These are phyloP conservation scores for Sordariomycetes sp. DNA, from an alignment of 2,329 filamentous ascomycete species.

Conservation along the genomic window DNA sequence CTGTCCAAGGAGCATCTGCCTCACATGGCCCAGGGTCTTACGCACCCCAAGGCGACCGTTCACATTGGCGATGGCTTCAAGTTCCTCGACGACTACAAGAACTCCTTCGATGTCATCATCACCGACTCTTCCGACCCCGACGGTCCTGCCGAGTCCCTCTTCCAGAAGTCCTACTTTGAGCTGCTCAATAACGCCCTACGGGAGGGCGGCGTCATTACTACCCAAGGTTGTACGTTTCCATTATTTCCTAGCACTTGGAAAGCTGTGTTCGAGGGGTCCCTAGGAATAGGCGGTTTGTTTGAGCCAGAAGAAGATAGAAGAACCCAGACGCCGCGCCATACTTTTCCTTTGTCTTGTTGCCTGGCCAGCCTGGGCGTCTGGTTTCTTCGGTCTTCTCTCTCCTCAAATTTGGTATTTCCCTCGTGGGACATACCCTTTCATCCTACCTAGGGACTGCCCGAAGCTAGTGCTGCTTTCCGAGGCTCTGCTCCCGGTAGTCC, in stretches of 20 bases:
- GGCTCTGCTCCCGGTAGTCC: conserved; percentile 25
- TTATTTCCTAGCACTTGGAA: conserved; percentile 35
- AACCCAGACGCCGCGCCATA: background rate
- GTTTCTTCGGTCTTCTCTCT: background rate
- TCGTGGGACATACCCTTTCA: conserved; percentile 8
- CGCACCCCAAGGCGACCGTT: conserved; percentile 86
- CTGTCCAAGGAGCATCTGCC: conserved; percentile 98
- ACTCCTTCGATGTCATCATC: conserved; percentile 98
- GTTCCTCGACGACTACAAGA: conserved; percentile 94
- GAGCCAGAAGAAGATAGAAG: no score
- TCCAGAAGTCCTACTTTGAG: conserved; percentile 99
- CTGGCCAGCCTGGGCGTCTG: background rate
- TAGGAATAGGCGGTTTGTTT: conserved; percentile 17
- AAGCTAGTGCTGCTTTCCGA: conserved; percentile 30
- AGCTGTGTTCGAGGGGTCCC: conserved; percentile 26
- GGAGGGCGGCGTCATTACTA: conserved; percentile 96
- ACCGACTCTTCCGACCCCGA: conserved; percentile 97
- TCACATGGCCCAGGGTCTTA: conserved; percentile 84
- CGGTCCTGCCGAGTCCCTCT: conserved; percentile 89
- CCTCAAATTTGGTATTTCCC: background rate
- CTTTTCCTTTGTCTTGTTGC: background rate
- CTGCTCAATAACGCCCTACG: conserved; percentile 82
- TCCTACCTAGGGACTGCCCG: conserved; percentile 21
- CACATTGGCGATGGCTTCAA: conserved; percentile 98
- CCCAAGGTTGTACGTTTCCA: conserved; percentile 99